phyloP scores from a whole-genome alignment of 2,329 filamentous ascomycete species.

The Xylariales sp. region DNA sequence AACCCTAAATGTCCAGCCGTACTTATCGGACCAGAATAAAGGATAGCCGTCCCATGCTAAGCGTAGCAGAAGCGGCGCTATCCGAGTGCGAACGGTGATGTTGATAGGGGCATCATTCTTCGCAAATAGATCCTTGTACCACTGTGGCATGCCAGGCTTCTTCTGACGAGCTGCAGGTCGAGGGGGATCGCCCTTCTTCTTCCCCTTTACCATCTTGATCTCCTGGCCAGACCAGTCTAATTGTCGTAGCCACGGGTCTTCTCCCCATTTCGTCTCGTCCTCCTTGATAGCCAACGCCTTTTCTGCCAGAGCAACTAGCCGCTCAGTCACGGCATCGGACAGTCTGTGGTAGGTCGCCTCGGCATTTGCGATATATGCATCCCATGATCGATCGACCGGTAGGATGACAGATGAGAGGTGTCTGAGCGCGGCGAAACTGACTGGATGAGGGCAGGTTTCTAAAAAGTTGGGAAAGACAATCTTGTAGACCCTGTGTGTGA shows the following conservation, averaged over 20 bases:
- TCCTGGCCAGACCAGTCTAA: constrained; percentile 95
- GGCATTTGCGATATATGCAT: constrained; percentile 75
- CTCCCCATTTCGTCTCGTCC: constrained; percentile 62
- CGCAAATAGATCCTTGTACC: constrained; percentile 89
- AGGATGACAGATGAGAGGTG: constrained; percentile 93
- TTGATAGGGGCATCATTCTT: constrained; percentile 66
- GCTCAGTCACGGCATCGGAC: constrained; percentile 71
- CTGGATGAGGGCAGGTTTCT: constrained; percentile 87
- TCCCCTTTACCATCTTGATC: constrained; percentile 84
- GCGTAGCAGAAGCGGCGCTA: constrained; percentile 79
- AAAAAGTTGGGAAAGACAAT: constrained; percentile 90
- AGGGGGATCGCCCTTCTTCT: constrained; percentile 77
- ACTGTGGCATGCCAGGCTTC: constrained; percentile 88
- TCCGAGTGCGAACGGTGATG: constrained; percentile 79
- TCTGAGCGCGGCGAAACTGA: constrained; percentile 90
- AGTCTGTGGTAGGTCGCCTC: constrained; percentile 80
- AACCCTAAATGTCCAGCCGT: constrained; percentile 90
- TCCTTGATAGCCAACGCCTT: constrained; percentile 73
- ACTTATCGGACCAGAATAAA: constrained; percentile 85
- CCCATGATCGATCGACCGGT: constrained; percentile 85
- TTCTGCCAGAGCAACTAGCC: constrained; percentile 68
- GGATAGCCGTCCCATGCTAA: constrained; percentile 88
- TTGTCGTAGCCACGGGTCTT: constrained; percentile 88
- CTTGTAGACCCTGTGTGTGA: constrained; percentile 92
- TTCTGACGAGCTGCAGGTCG: constrained; percentile 81